Evolutionary conservation across 2,329 filamentous ascomycete genomes (phyloP).

Genomic region (Colletotrichum eremochloae): DNA sequence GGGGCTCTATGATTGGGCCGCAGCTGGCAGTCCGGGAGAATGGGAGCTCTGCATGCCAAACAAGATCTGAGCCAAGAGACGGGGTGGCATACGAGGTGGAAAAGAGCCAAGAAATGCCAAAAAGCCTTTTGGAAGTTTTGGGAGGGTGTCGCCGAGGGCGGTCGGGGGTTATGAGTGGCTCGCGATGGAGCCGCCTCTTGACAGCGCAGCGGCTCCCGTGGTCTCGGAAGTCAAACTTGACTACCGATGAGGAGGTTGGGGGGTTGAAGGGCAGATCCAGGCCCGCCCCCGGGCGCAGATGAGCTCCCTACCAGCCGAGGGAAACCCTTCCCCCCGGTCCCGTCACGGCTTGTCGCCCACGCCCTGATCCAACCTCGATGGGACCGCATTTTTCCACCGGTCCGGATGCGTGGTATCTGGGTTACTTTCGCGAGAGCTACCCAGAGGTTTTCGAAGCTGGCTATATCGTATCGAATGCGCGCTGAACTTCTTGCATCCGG

Average conservation of each 20-base stretch:
- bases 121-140: conserved; percentile 6
- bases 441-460: neutral
- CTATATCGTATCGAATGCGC: conserved; percentile 7
- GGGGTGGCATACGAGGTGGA: conserved; percentile 23
- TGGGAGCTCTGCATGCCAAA: conserved; percentile 11
- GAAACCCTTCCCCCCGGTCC: neutral
- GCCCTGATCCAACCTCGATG: conserved; percentile 20
- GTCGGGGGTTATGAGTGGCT: conserved; percentile 24
- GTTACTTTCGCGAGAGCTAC: conserved; percentile 2
- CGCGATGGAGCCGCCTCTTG: conserved; percentile 31
- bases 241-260: conserved; percentile 41
- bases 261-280: conserved; percentile 7
- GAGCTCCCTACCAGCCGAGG: conserved; percentile 15
- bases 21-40: neutral
- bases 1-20: neutral
- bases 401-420: conserved; percentile 8
- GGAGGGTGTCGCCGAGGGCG: conserved; percentile 5
- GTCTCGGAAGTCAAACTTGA: conserved; percentile 42
- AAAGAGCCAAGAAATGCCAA: conserved; percentile 34
- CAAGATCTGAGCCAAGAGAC: conserved; percentile 17
- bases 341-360: conserved; percentile 1
- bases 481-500: conserved; percentile 3
- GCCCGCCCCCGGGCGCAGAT: conserved; percentile 25
- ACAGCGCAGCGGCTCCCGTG: conserved; percentile 37
- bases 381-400: neutral